phyloP scores from a whole-genome alignment of 2,329 filamentous ascomycete species.

The Pezicula rhizophila region DNA sequence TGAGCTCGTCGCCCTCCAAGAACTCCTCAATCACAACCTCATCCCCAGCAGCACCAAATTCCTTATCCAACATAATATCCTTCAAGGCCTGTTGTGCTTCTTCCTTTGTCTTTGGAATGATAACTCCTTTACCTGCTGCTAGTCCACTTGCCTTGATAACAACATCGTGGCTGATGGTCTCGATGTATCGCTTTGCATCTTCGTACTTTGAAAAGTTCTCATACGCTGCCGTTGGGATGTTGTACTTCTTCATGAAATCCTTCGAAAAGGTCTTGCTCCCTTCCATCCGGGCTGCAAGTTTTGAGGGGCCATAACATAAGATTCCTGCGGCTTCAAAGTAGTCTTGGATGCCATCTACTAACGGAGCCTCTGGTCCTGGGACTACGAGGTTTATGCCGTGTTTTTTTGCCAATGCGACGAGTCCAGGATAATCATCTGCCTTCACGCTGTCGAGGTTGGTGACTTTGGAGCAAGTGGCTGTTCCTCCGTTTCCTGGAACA shows the following conservation, averaged over 20 bases:
- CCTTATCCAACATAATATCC: slow-evolving; percentile 83
- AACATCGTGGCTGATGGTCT: slow-evolving; percentile 62
- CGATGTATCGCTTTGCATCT: slow-evolving; percentile 67
- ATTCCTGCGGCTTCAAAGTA: slow-evolving; percentile 72
- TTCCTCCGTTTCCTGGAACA: slow-evolving; percentile 79
- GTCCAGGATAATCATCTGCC: slow-evolving; percentile 67
- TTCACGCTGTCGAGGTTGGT: slow-evolving; percentile 64
- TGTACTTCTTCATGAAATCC: slow-evolving; percentile 90
- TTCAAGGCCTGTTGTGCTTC: slow-evolving; percentile 78
- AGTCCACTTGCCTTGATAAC: slow-evolving; percentile 94
- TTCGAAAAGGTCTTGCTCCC: slow-evolving; percentile 97
- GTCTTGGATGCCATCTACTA: slow-evolving; percentile 80
- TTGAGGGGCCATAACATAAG: slow-evolving; percentile 73
- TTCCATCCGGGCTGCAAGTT: slow-evolving; percentile 82
- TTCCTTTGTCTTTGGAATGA: slow-evolving; percentile 60
- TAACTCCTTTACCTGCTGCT: slow-evolving; percentile 92
- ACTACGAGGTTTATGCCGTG: slow-evolving; percentile 74
- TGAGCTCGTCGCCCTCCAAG: slow-evolving; percentile 84
- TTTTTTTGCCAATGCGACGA: slow-evolving; percentile 67
- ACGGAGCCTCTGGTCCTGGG: slow-evolving; percentile 80
- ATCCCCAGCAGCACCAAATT: slow-evolving; percentile 80
- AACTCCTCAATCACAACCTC: slow-evolving; percentile 96
- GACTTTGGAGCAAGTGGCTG: slow-evolving; percentile 59
- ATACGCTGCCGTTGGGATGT: slow-evolving; percentile 86
- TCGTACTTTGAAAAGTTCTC: slow-evolving; percentile 80